A percentile compares a stretch with the other conserved stretches of the same genome.
These are phyloP conservation scores for Phytopythium delawarense DNA, from an alignment of 352 stramenopile species.

Conservation along the genomic window DNA sequence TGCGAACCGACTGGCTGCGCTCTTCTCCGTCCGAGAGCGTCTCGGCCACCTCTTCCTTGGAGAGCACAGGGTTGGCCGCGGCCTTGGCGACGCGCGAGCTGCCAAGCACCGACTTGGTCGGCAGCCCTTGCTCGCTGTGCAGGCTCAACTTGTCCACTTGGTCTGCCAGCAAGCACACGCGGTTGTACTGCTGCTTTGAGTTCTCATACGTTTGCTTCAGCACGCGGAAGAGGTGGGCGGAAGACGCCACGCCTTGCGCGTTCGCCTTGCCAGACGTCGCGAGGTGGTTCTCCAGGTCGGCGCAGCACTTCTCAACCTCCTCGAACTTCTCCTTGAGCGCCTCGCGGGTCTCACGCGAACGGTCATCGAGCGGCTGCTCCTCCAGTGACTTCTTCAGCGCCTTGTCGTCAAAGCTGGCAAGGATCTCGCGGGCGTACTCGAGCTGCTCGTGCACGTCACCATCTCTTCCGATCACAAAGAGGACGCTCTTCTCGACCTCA, in stretches of 20 bases:
- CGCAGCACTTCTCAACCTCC: constrained; percentile 48
- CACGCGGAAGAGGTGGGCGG: constrained; percentile 48
- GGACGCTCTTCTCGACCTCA: constrained; percentile 61
- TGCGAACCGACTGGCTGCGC: constrained; percentile 40
- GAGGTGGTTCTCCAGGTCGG: constrained; percentile 46
- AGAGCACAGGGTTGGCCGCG: constrained; percentile 16
- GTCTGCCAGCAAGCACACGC: constrained; percentile 43
- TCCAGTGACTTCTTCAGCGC: constrained; percentile 54
- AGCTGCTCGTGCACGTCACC: constrained; percentile 74
- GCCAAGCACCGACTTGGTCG: constrained; percentile 15
- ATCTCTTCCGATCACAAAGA: constrained; percentile 77
- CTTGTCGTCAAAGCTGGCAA: constrained; percentile 67
- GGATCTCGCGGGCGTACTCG: constrained; percentile 62
- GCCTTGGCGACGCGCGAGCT: constrained; percentile 13
- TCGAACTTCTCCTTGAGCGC: constrained; percentile 43
- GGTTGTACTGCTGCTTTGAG: constrained; percentile 75
- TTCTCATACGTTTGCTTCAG: constrained; percentile 75
- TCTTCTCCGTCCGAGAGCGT: constrained; percentile 37
- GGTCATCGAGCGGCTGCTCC: constrained; percentile 62
- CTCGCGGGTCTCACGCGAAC: constrained; percentile 50
- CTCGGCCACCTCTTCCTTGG: constrained; percentile 46
- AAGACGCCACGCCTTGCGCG: constrained; percentile 19
- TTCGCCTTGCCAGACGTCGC: constrained; percentile 14
- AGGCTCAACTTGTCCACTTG: constrained; percentile 51
- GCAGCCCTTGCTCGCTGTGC: constrained; percentile 20